Base-by-base conservation (phyloP, 306 rosid species). In the Fagus crenata region DNA sequence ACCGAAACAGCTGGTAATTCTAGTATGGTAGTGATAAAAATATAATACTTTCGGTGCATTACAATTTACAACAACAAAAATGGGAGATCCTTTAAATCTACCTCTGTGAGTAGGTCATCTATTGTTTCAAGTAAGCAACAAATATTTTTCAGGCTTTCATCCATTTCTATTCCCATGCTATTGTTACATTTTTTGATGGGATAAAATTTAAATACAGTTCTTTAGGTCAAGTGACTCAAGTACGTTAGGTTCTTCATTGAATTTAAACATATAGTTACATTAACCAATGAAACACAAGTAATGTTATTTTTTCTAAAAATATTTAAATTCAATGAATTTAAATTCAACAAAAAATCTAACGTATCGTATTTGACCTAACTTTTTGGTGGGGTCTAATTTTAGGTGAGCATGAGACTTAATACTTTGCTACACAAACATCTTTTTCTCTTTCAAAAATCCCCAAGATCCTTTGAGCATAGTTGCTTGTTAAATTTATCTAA, bases 401-500 rank as follows among this genome's bases (percentile, higher is more conserved):
- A 64, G 76, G 76, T 72, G 77, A 63, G 75, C 81, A 77, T 9
- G 60, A 69, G 71, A 56, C 67, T 75, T 73, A 71, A 81, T 70
- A 67, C 65, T 43, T 58, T 35, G 11, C 7, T 35, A 12, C 12
- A 70, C 64, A 28, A 3, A 31, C 51, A 46, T 46, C 46, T 39
- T 56, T 75, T 56, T 15, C 42, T 28, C 28, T 42, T 32, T 35
- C 69, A 74, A 61, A 17, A 58, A 61, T 69, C 80, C 74, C 11
- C 7, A 61, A 77, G 81, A 79, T 73, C 82, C 75, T 53, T 35
- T 46, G 51, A 71, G 69, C 75, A 71, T 76, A 17, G 33, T 39
- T 69, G 85, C 84, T 75, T 42, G 65, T 61, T 39, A 79, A 73
- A 78, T 82, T 71, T 77, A 86, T 82, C 73, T 71, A 11, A 56